phyloP scores from a whole-genome alignment of 306 rosid genomes.

The Vigna unguiculata region DNA sequence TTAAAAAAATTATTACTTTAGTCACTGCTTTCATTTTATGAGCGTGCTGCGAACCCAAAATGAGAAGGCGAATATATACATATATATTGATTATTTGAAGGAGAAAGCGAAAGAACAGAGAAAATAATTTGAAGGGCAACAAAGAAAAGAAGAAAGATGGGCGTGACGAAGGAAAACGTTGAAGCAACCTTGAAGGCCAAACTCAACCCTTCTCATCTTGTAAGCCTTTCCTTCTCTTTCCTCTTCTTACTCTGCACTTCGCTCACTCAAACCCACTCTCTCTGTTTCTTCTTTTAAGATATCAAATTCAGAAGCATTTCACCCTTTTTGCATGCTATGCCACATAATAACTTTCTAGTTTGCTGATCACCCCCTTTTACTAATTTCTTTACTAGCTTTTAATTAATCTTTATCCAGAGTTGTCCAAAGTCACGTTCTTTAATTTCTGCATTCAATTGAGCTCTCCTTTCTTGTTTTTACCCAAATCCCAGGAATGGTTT shows the following conservation, averaged over 20 bases:
- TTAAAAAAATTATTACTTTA: too few relatives aligned
- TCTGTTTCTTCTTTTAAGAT: not conserved
- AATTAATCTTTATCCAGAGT: not conserved
- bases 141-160: constrained; percentile 50
- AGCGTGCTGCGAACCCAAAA: constrained; percentile 28
- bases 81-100: not conserved
- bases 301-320: not conserved
- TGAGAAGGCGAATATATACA: not conserved
- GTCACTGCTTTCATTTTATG: not conserved
- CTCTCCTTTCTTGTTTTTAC: not conserved
- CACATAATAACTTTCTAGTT: not conserved
- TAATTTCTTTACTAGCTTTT: too few relatives aligned
- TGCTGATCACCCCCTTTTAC: not conserved
- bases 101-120: not conserved
- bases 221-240: constrained; percentile 45
- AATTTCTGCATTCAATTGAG: not conserved
- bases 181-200: constrained; percentile 78
- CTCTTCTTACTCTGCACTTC: not conserved
- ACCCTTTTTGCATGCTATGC: not conserved
- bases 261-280: not conserved
- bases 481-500: not conserved
- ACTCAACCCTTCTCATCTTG: constrained; percentile 80
- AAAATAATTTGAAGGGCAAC: not conserved
- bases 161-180: constrained; percentile 86
- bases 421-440: not conserved